phyloP scores from a whole-genome alignment of 345 rosid species.

The Kernera saxatilis region DNA sequence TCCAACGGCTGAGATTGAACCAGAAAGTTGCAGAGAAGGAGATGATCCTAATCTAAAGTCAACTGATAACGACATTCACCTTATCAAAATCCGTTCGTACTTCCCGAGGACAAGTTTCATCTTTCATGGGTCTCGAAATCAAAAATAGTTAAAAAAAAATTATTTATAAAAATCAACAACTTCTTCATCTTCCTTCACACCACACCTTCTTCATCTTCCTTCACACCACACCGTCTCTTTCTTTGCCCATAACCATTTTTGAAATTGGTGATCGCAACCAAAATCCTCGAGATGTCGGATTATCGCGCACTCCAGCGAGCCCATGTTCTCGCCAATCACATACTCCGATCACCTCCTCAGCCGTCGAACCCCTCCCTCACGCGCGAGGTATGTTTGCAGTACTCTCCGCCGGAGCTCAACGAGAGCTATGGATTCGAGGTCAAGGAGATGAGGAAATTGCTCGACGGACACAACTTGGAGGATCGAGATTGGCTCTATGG shows the following conservation, averaged over 20 bases:
- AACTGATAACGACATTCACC: background rate
- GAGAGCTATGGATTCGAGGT: conserved; percentile 48
- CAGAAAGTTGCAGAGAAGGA: background rate
- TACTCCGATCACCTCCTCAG: conserved; percentile 28
- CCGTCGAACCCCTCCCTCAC: conserved; percentile 18
- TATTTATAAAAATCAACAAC: background rate
- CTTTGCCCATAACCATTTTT: too few relatives aligned
- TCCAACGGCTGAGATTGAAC: conserved; percentile 21
- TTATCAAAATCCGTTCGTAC: conserved; percentile 1
- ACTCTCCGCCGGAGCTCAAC: conserved; percentile 62
- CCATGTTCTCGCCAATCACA: conserved; percentile 51
- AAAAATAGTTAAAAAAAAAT: too few relatives aligned
- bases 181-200: background rate
- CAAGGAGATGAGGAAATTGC: conserved; percentile 58
- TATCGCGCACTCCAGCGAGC: conserved; percentile 52
- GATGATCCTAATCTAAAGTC: background rate
- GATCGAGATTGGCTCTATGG: conserved; percentile 82
- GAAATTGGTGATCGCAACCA: background rate
- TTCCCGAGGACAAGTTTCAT: conserved; percentile 2
- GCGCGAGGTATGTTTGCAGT: conserved; percentile 48
- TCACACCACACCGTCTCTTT: background rate
- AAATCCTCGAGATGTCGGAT: conserved; percentile 8
- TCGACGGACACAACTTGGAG: conserved; percentile 62
- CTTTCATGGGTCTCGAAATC: background rate
- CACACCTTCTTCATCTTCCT: background rate